Conservation (phyloP, 148 eudicot genomes). For the Dysphania ambrosioides region DNA sequence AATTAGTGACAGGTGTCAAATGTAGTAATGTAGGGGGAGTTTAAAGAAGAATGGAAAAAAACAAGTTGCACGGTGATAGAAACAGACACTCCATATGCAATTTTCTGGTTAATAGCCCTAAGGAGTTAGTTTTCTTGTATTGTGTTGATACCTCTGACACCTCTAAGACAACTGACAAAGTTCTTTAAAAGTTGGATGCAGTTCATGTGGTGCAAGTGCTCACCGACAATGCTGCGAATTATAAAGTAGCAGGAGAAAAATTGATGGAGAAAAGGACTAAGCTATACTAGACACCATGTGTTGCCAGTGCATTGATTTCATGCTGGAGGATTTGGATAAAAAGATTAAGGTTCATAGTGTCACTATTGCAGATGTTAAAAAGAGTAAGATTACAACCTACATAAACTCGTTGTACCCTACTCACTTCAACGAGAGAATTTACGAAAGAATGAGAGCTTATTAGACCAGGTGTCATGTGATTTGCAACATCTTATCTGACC, state of each 20-base stretch:
- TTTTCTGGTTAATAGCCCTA: slow-evolving; percentile 3
- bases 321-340: neutral
- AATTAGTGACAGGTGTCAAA: too few relatives aligned
- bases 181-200: slow-evolving; percentile 9
- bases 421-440: neutral
- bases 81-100: neutral
- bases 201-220: slow-evolving; percentile 22
- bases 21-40: too few relatives aligned
- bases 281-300: neutral
- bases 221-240: slow-evolving; percentile 22
- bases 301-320: slow-evolving; percentile 6
- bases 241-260: slow-evolving; percentile 18
- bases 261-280: neutral
- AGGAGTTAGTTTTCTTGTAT: slow-evolving; percentile 8
- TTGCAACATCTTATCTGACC: neutral
- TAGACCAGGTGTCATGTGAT: neutral
- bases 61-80: neutral
- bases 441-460: slow-evolving; percentile 3
- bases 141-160: slow-evolving; percentile 19
- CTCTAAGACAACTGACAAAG: slow-evolving; percentile 13
- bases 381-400: neutral
- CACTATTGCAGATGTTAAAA: slow-evolving; percentile 1
- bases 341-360: neutral
- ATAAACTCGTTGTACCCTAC: neutral
- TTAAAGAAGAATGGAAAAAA: slow-evolving; percentile 5